Base-by-base conservation (phyloP, 2,329 filamentous ascomycete genomes). In the Stromatinia cepivora region DNA sequence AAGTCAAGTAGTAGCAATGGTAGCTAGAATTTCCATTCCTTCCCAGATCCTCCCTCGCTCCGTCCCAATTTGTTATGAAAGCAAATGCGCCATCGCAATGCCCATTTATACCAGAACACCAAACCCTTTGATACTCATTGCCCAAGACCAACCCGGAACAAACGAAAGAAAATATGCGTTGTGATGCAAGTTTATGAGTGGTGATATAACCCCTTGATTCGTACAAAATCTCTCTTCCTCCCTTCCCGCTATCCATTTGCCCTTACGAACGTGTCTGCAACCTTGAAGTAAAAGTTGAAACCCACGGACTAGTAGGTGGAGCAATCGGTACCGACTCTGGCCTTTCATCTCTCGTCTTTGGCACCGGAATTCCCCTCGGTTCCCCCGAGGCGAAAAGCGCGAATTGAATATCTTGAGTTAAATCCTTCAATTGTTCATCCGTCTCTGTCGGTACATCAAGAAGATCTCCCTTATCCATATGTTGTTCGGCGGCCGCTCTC, bases 401-500 rank as follows among this genome's bases (percentile, higher is more conserved):
- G 4, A 62, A 62, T 25, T 62, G 42, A 25, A 62, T 62, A 25
- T 62, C 58, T 7, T 62, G 58, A 36, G 58, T 62, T 62, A 62
- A 50, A 62, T 62, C 54, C 22, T 67, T 28, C 22, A 58, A 48
- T 36, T 66, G 39, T 34, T 56, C 31, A 25, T 58, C 52, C 28
- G 31, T 59, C 54, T 67, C 64, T 5, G 53, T 48, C 5, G 53
- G 64, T 17, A 50, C 42, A 20, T 42, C 9, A 13, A 67, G 28
- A 31, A 56, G 54, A 22, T 39, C 45, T 25, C 22, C 53, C 42
- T 59, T 67, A 2, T 46, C 53, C 17, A 59, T 67, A 20, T 34
- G 45, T 17, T 67, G 64, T 64, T 72, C 70, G 10, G 70, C 71
- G 17, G 73, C 74, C 15, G 73, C 72, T 50, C 72, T 71, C 66